These are phyloP conservation scores for Lathyrus oleraceus DNA, from an alignment of 306 rosid species.

Conservation along the genomic window DNA sequence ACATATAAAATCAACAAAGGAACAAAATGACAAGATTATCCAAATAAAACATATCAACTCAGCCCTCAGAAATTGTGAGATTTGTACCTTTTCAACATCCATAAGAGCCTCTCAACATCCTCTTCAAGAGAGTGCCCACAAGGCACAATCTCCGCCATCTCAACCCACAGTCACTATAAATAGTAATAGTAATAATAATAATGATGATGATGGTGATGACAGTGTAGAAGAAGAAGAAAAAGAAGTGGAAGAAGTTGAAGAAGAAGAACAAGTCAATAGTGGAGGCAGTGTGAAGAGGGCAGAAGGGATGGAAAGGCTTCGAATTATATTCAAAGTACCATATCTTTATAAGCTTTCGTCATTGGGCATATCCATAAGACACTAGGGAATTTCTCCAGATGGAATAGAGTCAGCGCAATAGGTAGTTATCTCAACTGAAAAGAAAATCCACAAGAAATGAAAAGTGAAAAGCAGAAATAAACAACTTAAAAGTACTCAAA, in stretches of 20 bases:
- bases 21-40: background rate
- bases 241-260: background rate
- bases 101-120: conserved; percentile 43
- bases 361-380: conserved; percentile 32
- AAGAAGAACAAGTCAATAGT: background rate
- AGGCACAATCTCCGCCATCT: conserved; percentile 34
- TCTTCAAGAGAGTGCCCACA: background rate
- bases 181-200: background rate
- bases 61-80: conserved; percentile 39
- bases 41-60: background rate
- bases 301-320: conserved; percentile 31
- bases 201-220: background rate
- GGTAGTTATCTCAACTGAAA: background rate
- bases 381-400: background rate
- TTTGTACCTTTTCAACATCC: conserved; percentile 27
- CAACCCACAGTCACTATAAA: conserved; percentile 28
- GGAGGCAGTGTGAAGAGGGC: conserved; percentile 33
- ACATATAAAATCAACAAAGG: background rate
- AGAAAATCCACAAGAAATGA: too few species aligned
- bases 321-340: conserved; percentile 17
- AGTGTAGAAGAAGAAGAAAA: too few species aligned
- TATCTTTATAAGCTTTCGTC: conserved; percentile 28
- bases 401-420: background rate
- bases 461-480: background rate
- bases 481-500: background rate